Conservation (phyloP, 2,329 filamentous ascomycete genomes). For the Colletotrichum neosansevieriae region DNA sequence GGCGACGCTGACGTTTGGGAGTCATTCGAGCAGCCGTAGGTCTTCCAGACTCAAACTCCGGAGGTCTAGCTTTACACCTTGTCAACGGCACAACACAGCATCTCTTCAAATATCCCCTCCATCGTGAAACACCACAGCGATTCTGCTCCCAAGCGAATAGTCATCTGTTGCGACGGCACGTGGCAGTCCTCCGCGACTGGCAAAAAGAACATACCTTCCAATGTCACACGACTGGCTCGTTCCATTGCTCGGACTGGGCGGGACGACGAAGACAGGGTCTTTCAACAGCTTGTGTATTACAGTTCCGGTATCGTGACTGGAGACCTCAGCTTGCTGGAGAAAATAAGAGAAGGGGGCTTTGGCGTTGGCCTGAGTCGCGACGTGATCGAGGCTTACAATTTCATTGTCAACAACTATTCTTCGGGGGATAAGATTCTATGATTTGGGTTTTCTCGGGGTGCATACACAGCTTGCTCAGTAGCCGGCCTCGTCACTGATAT, state of each 20-base stretch:
- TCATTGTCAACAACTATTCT: conserved; percentile 53
- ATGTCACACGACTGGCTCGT: conserved; percentile 10
- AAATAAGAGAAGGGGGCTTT: neutral
- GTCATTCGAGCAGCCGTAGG: too few relatives aligned
- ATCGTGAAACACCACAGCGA: too few relatives aligned
- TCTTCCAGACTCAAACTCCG: too few relatives aligned
- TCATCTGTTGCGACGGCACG: conserved; percentile 34
- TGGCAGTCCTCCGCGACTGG: conserved; percentile 32
- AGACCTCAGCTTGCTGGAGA: neutral
- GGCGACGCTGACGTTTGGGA: too few relatives aligned
- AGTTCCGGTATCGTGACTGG: conserved; percentile 4
- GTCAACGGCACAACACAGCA: too few relatives aligned
- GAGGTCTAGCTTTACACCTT: too few relatives aligned
- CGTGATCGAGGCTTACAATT: conserved; percentile 51
- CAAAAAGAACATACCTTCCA: conserved; percentile 19
- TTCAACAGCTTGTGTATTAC: conserved; percentile 1
- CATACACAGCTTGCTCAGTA: conserved; percentile 54
- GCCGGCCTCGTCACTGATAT: conserved; percentile 51
- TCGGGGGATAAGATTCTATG: conserved; percentile 52
- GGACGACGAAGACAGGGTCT: fast-evolving
- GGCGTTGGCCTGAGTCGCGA: conserved; percentile 22
- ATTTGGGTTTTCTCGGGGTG: conserved; percentile 55
- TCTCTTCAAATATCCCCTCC: too few relatives aligned
- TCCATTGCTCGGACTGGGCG: neutral
- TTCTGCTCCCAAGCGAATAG: conserved; percentile 26